Evolutionary conservation across 2,329 filamentous ascomycete genomes (phyloP), one percentile per base, ranked within the genome.

Genomic region (Aspergillus pseudoglaucus): DNA sequence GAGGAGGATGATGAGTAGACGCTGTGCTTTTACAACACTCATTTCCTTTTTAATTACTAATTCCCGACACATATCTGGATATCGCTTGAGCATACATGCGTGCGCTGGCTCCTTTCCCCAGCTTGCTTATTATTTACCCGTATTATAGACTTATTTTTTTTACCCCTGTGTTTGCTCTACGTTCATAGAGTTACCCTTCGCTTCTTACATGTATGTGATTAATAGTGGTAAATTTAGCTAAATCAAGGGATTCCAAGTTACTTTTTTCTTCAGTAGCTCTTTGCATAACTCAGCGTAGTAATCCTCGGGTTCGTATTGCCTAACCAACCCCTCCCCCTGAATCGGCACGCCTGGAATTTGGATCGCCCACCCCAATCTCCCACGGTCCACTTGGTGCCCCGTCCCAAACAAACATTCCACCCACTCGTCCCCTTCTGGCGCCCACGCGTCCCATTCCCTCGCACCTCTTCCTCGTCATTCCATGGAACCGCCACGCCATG

Each of bases 1-100:
- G 71, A 74, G 55, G 71, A 74, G 46, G 68, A 71, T 50, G 70
- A 71, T 50, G 70, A 74, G 58, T 74, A 68, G 61, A 63, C 50
- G 50, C 22, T 44, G 50, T 59, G n/a, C 33, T 37, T 37, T 37
- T 37, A 15, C 17, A 43, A 50, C 56, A 44, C 56, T 59, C 55
- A 50, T 50, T 53, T 49, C 47, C 40, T 46, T 49, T 53, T 53
- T 55, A 53, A 55, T 54, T 48, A 54, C 52, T 56, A 33, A 57
- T 62, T 57, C 52, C 50, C 49, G 49, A 51, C 52, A 18, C 15
- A 39, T 39, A 39, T 20, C 62, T 65, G 62, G 64, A 62, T 66
- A 64, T 60, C 62, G 62, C 60, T 62, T 61, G 52, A 51, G 50
- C 58, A 61, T 59, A 58, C 53, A 59, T 62, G 53, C 56, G 59